Base-by-base conservation (phyloP, 1,284 basidiomycete species). In the Moniliella sp. region DNA sequence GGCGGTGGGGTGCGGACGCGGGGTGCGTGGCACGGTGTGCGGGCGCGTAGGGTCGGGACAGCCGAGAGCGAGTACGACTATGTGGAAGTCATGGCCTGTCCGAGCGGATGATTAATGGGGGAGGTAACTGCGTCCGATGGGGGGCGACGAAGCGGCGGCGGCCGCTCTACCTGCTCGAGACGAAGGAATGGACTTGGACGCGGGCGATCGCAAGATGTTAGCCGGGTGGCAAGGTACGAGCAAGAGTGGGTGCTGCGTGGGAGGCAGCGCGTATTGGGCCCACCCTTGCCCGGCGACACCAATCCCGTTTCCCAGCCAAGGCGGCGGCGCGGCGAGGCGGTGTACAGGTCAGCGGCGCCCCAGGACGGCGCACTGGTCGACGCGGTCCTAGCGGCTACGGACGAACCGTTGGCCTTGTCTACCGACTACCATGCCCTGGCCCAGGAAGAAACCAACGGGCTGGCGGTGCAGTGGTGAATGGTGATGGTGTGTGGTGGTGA, bases 41-140 rank as follows among this genome's bases (percentile, higher is more conserved):
- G 7, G 49, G 57, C 59, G 0, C 57, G 61, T 15, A 57, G 61
- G 44, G 39, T 62, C 7, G 37, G 53, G 11, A 48, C 61, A 18
- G 62, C 56, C 71, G 71, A 21, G 73, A 73, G 28, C 64, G 67
- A 40, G 21, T 79, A 88, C 59, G 88, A 97, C 63, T 97, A 88
- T 61, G 77, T 97, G 30, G 91, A 99, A 55, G 84, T 99, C 39
- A 97, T 99, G 91, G 91, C 91, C 14, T 99, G 91, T 64, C 91
- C 91, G 0, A 74, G 78, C 0, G 91, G 91, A 4, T 97, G 91
- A 81, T 93, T 30, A 94, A 94, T 54, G 88, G 91, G 2, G 88
- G 91, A 91, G 91, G 1, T 91, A 97, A 64, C 43, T 59, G 11
- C 45, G 56, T 3, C 56, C 56, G 21, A n/a, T n/a, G n/a, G n/a